phyloP scores from a whole-genome alignment of 768 basidiomycete genomes.

The Suillus sp. region DNA sequence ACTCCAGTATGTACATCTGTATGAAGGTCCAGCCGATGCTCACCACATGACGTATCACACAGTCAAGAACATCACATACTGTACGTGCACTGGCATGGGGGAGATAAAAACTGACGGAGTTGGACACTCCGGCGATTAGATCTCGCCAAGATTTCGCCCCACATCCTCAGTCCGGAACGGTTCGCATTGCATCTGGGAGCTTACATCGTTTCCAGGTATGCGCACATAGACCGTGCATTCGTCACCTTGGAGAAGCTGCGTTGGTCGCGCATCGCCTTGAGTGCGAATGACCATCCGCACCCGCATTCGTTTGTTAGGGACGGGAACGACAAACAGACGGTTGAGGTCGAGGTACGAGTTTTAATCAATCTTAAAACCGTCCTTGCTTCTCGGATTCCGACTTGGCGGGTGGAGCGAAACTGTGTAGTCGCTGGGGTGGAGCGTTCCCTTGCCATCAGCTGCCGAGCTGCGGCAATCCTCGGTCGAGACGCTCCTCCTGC shows the following conservation, averaged over 20 bases:
- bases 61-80: constrained; percentile 75
- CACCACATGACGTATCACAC: not conserved
- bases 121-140: constrained; percentile 40
- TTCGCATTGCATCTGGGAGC: constrained; percentile 89
- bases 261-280: constrained; percentile 77
- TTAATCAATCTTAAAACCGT: not conserved
- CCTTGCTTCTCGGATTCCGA: not conserved
- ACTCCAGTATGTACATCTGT: constrained; percentile 64
- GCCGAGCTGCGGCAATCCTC: constrained; percentile 11
- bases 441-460: constrained; percentile 9
- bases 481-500: not conserved
- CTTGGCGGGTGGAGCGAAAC: constrained; percentile 7
- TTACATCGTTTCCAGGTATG: constrained; percentile 79
- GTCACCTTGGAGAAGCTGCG: constrained; percentile 77
- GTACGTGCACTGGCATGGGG: constrained; percentile 32
- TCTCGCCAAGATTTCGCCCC: constrained; percentile 86
- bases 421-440: constrained; percentile 8
- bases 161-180: constrained; percentile 79
- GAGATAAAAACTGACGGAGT: not conserved
- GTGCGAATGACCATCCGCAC: constrained; percentile 50
- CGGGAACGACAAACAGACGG: constrained; percentile 84
- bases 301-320: constrained; percentile 84
- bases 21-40: not conserved
- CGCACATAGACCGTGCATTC: constrained; percentile 70
- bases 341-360: constrained; percentile 54